Conservation (phyloP, 2,329 filamentous ascomycete species). For the Metarhizium album region DNA sequence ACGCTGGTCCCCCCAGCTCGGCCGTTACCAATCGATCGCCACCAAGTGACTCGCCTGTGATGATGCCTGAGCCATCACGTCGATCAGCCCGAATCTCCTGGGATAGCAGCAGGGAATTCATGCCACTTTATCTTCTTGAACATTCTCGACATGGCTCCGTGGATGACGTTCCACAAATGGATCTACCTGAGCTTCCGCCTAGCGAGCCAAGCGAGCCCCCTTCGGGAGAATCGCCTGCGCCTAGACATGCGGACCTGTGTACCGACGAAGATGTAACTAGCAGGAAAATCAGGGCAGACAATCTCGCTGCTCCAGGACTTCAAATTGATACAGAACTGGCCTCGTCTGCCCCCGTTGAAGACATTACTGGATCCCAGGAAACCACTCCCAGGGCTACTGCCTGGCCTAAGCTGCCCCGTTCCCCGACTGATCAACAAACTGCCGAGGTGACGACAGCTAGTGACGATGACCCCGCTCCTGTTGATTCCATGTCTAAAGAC, state of each 20-base stretch:
- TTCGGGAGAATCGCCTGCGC: conserved; percentile 23
- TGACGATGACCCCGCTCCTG: conserved; percentile 26
- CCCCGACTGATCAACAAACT: conserved; percentile 9
- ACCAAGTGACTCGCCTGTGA: conserved; percentile 23
- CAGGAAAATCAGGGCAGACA: conserved; percentile 10
- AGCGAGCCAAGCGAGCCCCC: conserved; percentile 22
- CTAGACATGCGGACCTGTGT: conserved; percentile 18
- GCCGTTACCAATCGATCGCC: conserved; percentile 29
- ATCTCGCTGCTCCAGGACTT: conserved; percentile 18
- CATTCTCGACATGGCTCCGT: conserved; percentile 32
- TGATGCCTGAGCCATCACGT: conserved; percentile 26
- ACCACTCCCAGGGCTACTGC: conserved; percentile 54
- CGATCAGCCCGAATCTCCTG: conserved; percentile 43
- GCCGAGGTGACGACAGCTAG: conserved; percentile 1
- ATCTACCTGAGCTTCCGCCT: conserved; percentile 40
- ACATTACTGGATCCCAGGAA: conserved; percentile 51
- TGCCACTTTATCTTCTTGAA: conserved; percentile 75
- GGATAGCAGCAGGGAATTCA: conserved; percentile 59
- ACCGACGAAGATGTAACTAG: conserved; percentile 18
- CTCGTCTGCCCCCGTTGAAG: conserved; percentile 23
- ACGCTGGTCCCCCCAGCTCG: conserved; percentile 28
- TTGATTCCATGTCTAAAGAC: conserved; percentile 31
- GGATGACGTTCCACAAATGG: conserved; percentile 19
- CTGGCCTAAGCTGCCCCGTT: conserved; percentile 18
- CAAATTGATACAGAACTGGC: conserved; percentile 29